Conservation (phyloP, 2,329 filamentous ascomycete genomes). For the Venturia carpophila region DNA sequence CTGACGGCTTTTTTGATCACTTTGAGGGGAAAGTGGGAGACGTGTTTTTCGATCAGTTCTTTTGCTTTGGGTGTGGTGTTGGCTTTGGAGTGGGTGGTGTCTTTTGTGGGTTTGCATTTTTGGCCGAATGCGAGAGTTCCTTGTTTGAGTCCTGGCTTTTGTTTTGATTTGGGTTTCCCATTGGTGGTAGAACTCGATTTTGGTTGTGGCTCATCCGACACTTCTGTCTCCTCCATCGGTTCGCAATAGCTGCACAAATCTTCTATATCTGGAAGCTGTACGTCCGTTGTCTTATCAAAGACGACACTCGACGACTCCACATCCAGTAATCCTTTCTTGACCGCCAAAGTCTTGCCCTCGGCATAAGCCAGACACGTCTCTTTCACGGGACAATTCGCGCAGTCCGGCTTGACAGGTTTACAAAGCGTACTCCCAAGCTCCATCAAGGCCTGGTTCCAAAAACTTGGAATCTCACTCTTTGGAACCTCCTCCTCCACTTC, state of each 20-base stretch:
- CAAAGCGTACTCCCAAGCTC: slow-evolving; percentile 58
- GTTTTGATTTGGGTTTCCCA: not conserved
- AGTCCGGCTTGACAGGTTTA: slow-evolving; percentile 49
- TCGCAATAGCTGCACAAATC: slow-evolving; percentile 17
- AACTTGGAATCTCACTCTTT: slow-evolving; percentile 43
- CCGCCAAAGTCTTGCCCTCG: slow-evolving; percentile 24
- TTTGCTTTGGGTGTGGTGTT: not conserved
- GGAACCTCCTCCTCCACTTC: not conserved
- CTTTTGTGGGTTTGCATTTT: not conserved
- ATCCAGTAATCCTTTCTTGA: slow-evolving; percentile 20
- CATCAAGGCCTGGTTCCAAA: slow-evolving; percentile 60
- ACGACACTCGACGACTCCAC: slow-evolving; percentile 16
- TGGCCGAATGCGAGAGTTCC: slow-evolving; percentile 2
- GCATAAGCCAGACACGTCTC: slow-evolving; percentile 28
- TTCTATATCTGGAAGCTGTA: slow-evolving; percentile 20
- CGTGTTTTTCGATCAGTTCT: slow-evolving; percentile 6
- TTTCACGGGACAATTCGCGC: slow-evolving; percentile 33
- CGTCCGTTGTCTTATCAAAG: slow-evolving; percentile 23
- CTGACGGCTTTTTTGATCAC: slow-evolving; percentile 29
- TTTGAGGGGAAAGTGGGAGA: slow-evolving; percentile 29
- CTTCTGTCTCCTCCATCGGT: slow-evolving; percentile 2
- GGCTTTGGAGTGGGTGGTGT: not conserved
- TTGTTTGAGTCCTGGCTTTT: slow-evolving; percentile 2
- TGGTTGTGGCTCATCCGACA: not conserved
- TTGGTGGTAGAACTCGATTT: not conserved